Conservation (phyloP, 2,329 filamentous ascomycete species). For the Penicillium sp. region DNA sequence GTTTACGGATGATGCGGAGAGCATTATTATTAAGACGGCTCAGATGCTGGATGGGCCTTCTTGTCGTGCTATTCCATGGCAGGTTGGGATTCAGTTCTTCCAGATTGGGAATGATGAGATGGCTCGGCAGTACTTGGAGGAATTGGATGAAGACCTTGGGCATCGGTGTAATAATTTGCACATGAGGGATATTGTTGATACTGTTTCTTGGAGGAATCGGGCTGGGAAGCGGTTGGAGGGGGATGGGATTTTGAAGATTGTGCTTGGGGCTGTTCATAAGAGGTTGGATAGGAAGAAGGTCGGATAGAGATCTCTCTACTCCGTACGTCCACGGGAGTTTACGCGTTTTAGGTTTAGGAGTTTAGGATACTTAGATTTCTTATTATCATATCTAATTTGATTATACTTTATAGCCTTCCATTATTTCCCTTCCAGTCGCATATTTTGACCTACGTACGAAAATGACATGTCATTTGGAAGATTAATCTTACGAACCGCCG, state of each 20-base stretch:
- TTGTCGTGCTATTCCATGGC: slow-evolving; percentile 69
- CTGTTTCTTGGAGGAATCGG: slow-evolving; percentile 66
- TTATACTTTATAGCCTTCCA: neutral
- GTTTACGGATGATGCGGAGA: slow-evolving; percentile 75
- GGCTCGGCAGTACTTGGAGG: slow-evolving; percentile 64
- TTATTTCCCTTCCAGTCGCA: neutral
- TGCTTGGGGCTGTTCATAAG: slow-evolving; percentile 73
- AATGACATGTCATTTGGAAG: neutral
- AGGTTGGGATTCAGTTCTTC: slow-evolving; percentile 94
- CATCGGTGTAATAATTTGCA: slow-evolving; percentile 45
- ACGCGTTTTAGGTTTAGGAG: neutral
- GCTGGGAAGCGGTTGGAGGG: slow-evolving; percentile 57
- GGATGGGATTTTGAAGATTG: slow-evolving; percentile 74
- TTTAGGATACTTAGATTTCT: neutral
- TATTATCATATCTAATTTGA: neutral
- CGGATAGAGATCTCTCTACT: too few species aligned
- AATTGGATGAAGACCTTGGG: slow-evolving; percentile 71
- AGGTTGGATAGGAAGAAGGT: slow-evolving; percentile 13
- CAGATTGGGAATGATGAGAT: slow-evolving; percentile 74
- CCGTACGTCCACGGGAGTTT: too few species aligned
- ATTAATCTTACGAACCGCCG: slow-evolving; percentile 13
- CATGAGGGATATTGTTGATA: slow-evolving; percentile 87
- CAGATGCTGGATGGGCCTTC: slow-evolving; percentile 62
- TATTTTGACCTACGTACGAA: slow-evolving; percentile 1
- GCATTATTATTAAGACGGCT: slow-evolving; percentile 64